These are phyloP conservation scores for Globisporangium okanoganense DNA, from an alignment of 352 stramenopile genomes.

Conservation along the genomic window DNA sequence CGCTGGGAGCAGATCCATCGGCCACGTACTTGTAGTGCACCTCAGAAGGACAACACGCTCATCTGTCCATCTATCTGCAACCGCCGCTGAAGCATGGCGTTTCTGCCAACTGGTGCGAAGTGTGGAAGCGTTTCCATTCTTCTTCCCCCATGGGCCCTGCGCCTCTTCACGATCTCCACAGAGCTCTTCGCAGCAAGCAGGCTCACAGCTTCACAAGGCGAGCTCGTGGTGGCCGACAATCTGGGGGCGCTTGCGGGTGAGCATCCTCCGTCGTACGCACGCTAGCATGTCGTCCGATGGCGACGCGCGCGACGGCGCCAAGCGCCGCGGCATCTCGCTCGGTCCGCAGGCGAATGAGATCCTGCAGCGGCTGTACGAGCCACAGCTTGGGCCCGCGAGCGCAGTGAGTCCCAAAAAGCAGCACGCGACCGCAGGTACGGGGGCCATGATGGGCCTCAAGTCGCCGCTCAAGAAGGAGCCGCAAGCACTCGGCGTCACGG, in stretches of 20 bases:
- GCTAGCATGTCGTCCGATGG: conserved; percentile 6
- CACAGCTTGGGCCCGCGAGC: conserved; percentile 36
- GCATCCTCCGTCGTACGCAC: background rate
- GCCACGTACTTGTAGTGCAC: no score
- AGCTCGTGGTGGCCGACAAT: no score
- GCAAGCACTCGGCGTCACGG: background rate
- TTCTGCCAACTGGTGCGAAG: no score
- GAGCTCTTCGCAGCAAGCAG: background rate
- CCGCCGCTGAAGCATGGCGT: no score
- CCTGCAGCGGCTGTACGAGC: conserved; percentile 64
- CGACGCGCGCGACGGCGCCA: conserved; percentile 44
- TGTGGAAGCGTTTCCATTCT: no score
- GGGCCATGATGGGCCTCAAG: conserved; percentile 4
- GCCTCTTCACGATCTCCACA: background rate
- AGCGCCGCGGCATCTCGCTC: conserved; percentile 40
- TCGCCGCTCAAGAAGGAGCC: conserved; percentile 18
- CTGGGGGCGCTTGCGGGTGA: no score
- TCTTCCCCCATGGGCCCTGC: no score
- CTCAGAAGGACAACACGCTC: no score
- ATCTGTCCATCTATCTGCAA: no score
- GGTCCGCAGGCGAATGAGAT: conserved; percentile 57
- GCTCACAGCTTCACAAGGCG: background rate
- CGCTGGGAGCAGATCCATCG: no score
- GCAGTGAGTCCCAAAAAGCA: conserved; percentile 5
- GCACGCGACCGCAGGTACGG: background rate